A percentile compares a stretch with the other conserved stretches of the same genome.
Conservation (phyloP, 208 protist species). For the Trypanosomatidae sp. region DNA sequence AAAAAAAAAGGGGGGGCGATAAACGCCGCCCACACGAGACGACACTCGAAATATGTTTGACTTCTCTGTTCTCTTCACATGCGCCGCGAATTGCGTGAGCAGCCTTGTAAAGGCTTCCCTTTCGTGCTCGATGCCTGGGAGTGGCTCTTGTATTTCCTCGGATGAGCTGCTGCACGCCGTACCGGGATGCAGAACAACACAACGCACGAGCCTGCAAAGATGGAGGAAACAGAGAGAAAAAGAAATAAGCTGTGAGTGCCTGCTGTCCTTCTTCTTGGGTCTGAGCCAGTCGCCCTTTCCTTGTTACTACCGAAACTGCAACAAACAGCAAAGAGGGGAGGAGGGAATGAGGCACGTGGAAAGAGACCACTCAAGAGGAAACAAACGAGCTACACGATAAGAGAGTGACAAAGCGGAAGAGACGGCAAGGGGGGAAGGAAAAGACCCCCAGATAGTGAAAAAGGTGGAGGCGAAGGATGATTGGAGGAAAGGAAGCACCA, state of each 20-base stretch:
- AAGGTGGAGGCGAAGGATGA: background rate
- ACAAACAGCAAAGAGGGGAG: background rate
- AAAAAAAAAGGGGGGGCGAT: background rate
- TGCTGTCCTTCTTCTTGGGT: background rate
- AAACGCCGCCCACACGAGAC: background rate
- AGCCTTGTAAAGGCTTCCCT: background rate
- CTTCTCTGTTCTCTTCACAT: background rate
- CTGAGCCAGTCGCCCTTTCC: background rate
- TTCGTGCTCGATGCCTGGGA: background rate
- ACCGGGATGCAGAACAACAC: background rate
- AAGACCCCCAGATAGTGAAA: background rate
- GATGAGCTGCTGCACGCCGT: background rate
- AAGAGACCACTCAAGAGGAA: background rate
- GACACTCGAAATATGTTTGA: background rate
- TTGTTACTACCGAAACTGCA: background rate
- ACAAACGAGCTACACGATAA: background rate
- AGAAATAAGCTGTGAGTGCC: background rate
- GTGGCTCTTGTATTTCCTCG: background rate
- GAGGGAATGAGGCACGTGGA: too few species aligned
- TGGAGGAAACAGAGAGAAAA: background rate
- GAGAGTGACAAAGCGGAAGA: background rate
- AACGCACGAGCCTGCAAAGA: background rate
- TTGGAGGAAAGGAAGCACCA: background rate
- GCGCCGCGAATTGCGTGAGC: background rate
- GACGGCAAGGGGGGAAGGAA: background rate